phyloP scores from a whole-genome alignment of 2,329 filamentous ascomycete species.

The Diaporthe citriasiana region DNA sequence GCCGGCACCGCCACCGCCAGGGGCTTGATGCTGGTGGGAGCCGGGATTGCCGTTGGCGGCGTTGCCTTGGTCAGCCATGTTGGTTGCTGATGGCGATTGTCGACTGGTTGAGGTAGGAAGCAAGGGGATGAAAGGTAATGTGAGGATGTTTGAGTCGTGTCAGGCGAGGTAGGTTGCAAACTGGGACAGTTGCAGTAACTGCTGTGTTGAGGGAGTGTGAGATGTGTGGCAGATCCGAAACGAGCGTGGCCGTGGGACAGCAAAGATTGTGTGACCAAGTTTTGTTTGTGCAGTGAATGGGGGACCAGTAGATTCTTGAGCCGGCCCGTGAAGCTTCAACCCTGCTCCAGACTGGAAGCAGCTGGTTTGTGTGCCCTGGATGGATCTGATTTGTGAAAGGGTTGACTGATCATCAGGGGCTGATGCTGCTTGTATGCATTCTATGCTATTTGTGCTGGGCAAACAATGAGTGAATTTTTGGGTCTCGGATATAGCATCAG shows the following conservation, averaged over 20 bases:
- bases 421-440: constrained; percentile 11
- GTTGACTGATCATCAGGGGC: background rate
- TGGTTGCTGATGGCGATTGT: background rate
- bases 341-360: background rate
- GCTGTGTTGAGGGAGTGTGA: background rate
- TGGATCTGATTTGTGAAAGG: constrained; percentile 4
- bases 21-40: background rate
- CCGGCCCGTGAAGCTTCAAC: background rate
- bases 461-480: constrained; percentile 26
- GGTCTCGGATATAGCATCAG: background rate
- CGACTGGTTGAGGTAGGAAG: background rate
- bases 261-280: background rate
- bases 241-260: constrained; percentile 19
- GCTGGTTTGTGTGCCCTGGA: background rate
- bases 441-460: constrained; percentile 23
- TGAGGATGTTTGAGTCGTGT: background rate
- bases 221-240: constrained; percentile 4
- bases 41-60: background rate
- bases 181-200: background rate
- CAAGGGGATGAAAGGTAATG: background rate
- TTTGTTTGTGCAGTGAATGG: constrained; percentile 16
- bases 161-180: constrained; percentile 1
- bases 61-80: background rate
- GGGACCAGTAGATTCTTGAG: background rate
- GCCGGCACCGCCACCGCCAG: background rate